phyloP scores from a whole-genome alignment of 2,329 filamentous ascomycete species.

The Apiospora koreana region DNA sequence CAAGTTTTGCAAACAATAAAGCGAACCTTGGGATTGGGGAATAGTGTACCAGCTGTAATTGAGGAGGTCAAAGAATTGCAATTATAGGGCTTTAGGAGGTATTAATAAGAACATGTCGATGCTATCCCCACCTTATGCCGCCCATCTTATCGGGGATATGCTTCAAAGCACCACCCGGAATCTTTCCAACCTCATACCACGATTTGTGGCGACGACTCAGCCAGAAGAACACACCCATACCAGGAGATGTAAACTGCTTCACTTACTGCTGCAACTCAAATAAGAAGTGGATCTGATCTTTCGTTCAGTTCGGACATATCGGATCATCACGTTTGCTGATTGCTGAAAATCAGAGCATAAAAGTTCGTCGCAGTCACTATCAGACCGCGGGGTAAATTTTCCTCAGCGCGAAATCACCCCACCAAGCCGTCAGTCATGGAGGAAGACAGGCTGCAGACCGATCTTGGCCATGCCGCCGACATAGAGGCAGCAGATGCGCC shows the following conservation, averaged over 20 bases:
- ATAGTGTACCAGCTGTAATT: too few species aligned
- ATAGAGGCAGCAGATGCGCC: slow-evolving; percentile 54
- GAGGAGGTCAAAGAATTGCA: too few species aligned
- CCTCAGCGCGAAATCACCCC: not conserved
- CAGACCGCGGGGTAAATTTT: slow-evolving; percentile 9
- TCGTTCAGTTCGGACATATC: not conserved
- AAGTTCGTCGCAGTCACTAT: not conserved
- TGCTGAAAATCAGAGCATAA: not conserved
- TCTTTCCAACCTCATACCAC: not conserved
- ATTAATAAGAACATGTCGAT: not conserved
- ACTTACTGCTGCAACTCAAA: not conserved
- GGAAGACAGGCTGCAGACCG: slow-evolving; percentile 69
- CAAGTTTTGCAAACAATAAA: too few species aligned
- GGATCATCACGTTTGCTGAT: not conserved
- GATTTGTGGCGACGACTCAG: not conserved
- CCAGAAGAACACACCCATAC: not conserved
- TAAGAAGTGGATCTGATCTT: not conserved
- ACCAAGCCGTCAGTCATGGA: slow-evolving; percentile 57
- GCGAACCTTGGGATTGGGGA: too few species aligned
- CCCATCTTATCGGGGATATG: not conserved
- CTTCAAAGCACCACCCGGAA: not conserved
- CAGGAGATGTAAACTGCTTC: too few species aligned
- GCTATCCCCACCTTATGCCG: not conserved
- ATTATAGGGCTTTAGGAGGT: too few species aligned
- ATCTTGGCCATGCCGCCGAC: slow-evolving; percentile 69